Percentiles rank a stretch among this genome's conserved stretches.
Evolutionary conservation across 2,329 filamentous ascomycete genomes (phyloP).

Genomic region (Fusarium xylarioides): DNA sequence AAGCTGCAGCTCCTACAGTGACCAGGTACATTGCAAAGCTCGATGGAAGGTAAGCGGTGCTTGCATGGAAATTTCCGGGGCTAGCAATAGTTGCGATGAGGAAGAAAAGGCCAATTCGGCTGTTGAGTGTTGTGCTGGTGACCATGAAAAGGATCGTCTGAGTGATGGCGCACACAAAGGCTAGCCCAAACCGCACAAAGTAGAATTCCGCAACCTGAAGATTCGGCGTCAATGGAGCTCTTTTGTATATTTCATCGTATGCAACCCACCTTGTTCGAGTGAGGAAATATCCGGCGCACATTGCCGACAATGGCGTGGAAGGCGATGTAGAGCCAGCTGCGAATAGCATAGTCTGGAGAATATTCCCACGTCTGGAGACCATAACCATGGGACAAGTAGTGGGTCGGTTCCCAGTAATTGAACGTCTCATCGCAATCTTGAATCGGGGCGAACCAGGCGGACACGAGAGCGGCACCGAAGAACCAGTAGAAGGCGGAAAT

Average conservation of each 20-base stretch:
- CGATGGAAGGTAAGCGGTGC: conserved; percentile 86
- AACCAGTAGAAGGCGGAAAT: conserved; percentile 85
- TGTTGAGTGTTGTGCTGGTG: conserved; percentile 79
- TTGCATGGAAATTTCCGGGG: conserved; percentile 93
- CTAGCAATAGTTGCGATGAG: conserved; percentile 79
- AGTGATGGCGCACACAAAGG: conserved; percentile 78
- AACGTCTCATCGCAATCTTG: conserved; percentile 99
- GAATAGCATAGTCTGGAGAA: conserved; percentile 91
- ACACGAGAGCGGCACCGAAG: conserved; percentile 75
- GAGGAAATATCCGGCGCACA: conserved; percentile 70
- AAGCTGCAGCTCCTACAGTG: conserved; percentile 86
- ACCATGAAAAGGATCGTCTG: conserved; percentile 84
- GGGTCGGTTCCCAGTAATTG: conserved; percentile 98
- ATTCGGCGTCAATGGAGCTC: conserved; percentile 6
- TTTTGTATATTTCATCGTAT: background rate
- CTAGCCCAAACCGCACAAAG: conserved; percentile 79
- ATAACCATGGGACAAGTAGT: conserved; percentile 92
- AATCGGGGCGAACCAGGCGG: conserved; percentile 86
- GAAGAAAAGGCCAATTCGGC: conserved; percentile 86
- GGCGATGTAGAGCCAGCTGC: conserved; percentile 90
- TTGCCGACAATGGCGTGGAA: conserved; percentile 80
- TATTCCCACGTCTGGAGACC: conserved; percentile 99
- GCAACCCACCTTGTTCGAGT: conserved; percentile 63
- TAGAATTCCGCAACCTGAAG: conserved; percentile 79
- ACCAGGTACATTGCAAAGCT: conserved; percentile 97